A percentile compares a stretch with the other conserved stretches of the same genome.
These are phyloP conservation scores for Fusarium metavorans DNA, from an alignment of 2,329 filamentous ascomycete species.

Conservation along the genomic window DNA sequence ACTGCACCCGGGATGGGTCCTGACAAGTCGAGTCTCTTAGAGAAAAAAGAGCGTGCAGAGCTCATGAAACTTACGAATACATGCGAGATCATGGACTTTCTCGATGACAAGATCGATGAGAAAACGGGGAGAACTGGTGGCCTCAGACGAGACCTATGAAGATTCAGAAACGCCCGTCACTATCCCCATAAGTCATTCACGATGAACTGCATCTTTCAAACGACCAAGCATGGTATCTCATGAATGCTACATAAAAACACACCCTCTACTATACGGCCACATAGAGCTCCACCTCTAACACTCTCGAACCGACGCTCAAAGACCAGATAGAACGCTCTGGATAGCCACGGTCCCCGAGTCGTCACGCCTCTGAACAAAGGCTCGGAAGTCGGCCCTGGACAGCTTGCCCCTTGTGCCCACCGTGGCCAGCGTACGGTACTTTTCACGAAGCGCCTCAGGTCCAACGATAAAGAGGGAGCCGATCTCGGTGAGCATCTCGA, in stretches of 20 bases:
- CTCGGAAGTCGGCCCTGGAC: slow-evolving; percentile 79
- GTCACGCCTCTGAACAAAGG: slow-evolving; percentile 87
- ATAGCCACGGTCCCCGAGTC: slow-evolving; percentile 85
- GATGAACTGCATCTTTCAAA: not conserved
- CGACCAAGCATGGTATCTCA: slow-evolving; percentile 41
- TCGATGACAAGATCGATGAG: slow-evolving; percentile 63
- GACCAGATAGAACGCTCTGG: slow-evolving; percentile 80
- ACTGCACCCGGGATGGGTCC: slow-evolving; percentile 66
- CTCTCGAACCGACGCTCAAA: slow-evolving; percentile 50
- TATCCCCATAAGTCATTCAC: not conserved
- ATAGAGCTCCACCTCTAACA: slow-evolving; percentile 12
- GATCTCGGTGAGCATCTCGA: slow-evolving; percentile 92
- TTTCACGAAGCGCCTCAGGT: slow-evolving; percentile 79
- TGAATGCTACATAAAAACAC: slow-evolving; percentile 30
- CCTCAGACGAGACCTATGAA: slow-evolving; percentile 50
- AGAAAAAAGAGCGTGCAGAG: slow-evolving; percentile 65
- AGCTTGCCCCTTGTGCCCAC: slow-evolving; percentile 64
- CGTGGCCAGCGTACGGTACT: slow-evolving; percentile 69
- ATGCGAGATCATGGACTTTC: slow-evolving; percentile 70
- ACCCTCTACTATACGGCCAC: slow-evolving; percentile 19
- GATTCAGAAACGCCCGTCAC: not conserved
- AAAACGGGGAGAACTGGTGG: slow-evolving; percentile 48
- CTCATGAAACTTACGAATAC: slow-evolving; percentile 65
- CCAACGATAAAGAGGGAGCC: slow-evolving; percentile 96
- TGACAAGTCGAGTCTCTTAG: slow-evolving; percentile 65